phyloP scores from a whole-genome alignment of 2,329 filamentous ascomycete species.

The Lecanoromycetidae sp. region DNA sequence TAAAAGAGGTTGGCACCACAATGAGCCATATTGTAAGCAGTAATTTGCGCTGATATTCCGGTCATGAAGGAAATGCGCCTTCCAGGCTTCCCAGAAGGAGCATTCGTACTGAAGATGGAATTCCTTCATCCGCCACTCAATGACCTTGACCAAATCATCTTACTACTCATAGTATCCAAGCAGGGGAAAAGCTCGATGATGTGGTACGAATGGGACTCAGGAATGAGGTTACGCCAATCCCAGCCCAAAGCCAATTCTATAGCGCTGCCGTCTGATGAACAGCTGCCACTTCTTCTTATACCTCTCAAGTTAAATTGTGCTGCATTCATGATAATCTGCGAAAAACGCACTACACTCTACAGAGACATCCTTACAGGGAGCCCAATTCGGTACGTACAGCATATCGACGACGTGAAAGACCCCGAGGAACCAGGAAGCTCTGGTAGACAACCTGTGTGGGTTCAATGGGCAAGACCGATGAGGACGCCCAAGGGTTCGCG shows the following conservation, averaged over 20 bases:
- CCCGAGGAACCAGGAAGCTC: constrained; percentile 13
- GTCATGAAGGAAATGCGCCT: constrained; percentile 34
- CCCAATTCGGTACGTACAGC: constrained; percentile 25
- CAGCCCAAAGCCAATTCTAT: constrained; percentile 23
- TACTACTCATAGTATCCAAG: constrained; percentile 50
- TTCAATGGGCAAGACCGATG: constrained; percentile 69
- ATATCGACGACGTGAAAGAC: constrained; percentile 6
- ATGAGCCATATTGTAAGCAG: not conserved
- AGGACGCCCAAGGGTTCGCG: constrained; percentile 56
- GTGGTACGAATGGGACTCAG: constrained; percentile 44
- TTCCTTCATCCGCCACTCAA: constrained; percentile 63
- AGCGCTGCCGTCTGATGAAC: constrained; percentile 26
- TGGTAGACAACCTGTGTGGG: constrained; percentile 51
- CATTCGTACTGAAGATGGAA: constrained; percentile 72
- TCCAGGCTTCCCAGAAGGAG: constrained; percentile 44
- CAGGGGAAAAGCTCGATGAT: constrained; percentile 36
- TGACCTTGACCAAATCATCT: constrained; percentile 50
- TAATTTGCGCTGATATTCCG: not conserved
- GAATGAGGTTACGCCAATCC: constrained; percentile 19
- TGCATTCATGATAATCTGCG: constrained; percentile 57
- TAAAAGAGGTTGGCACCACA: constrained; percentile 11
- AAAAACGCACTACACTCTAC: constrained; percentile 42
- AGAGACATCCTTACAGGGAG: constrained; percentile 30
- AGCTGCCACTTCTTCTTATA: constrained; percentile 55
- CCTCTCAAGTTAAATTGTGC: constrained; percentile 59